A percentile compares a stretch with the other conserved stretches of the same genome.
Conservation (phyloP, 768 basidiomycete species). For the Suillus alpinus region DNA sequence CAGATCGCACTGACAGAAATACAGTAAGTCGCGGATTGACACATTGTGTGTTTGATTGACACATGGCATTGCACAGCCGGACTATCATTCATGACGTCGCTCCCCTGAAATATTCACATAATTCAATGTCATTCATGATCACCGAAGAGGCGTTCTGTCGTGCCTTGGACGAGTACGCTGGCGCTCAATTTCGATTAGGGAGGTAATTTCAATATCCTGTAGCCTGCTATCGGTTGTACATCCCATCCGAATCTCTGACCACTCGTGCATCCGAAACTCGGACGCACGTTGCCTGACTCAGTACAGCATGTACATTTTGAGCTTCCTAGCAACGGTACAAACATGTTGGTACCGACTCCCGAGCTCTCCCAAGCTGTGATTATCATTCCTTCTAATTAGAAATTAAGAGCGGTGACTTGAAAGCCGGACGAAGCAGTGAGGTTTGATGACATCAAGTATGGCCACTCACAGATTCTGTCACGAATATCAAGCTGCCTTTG, state of each 20-base stretch:
- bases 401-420: background rate
- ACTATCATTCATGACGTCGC: constrained; percentile 18
- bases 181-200: constrained; percentile 77
- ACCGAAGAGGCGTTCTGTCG: constrained; percentile 60
- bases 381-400: background rate
- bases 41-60: background rate
- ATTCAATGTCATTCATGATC: constrained; percentile 22
- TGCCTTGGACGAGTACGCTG: constrained; percentile 71
- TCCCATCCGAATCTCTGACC: background rate
- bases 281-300: background rate
- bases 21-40: constrained; percentile 45
- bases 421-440: background rate
- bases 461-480: too few relatives aligned
- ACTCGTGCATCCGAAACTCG: background rate
- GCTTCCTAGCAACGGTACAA: background rate
- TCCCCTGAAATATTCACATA: background rate
- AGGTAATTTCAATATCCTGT: constrained; percentile 41
- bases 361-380: too few relatives aligned
- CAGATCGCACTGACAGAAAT: constrained; percentile 81
- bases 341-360: background rate
- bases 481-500: too few relatives aligned
- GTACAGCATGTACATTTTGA: background rate
- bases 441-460: too few relatives aligned
- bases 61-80: constrained; percentile 12
- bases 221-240: constrained; percentile 5